phyloP scores from a whole-genome alignment of 495 filamentous ascomycete genomes.

The Pyronema omphalodes region DNA sequence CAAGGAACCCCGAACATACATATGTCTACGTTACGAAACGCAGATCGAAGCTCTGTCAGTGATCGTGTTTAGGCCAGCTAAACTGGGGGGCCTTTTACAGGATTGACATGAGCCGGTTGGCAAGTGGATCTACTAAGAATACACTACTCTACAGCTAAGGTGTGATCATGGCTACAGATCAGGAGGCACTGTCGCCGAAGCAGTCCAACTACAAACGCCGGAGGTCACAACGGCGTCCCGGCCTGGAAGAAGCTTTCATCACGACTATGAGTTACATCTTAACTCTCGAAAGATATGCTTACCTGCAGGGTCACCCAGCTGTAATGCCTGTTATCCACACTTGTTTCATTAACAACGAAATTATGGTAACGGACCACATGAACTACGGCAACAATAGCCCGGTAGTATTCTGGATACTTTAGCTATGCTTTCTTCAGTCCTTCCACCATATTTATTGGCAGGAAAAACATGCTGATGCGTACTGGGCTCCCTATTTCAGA shows the following conservation, averaged over 20 bases:
- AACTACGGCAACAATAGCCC: no score
- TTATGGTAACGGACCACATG: no score
- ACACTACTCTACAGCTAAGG: background rate
- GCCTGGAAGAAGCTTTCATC: background rate
- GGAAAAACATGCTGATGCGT: no score
- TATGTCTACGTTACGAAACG: background rate
- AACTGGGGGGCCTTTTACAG: background rate
- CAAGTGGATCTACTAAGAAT: background rate
- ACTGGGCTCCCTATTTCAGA: no score
- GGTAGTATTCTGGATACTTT: no score
- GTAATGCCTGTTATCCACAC: no score
- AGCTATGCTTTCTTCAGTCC: no score
- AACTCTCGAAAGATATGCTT: no score
- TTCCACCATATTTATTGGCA: no score
- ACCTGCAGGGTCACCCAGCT: no score
- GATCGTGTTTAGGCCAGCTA: background rate
- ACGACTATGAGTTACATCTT: no score
- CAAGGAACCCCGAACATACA: background rate
- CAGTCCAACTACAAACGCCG: background rate
- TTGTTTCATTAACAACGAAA: no score
- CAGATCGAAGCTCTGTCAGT: background rate
- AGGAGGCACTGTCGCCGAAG: background rate
- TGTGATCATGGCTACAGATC: background rate
- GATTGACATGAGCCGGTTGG: background rate
- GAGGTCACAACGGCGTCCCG: background rate